Base-by-base conservation (phyloP, 1,284 basidiomycete species). In the Rhodotorula sp. region DNA sequence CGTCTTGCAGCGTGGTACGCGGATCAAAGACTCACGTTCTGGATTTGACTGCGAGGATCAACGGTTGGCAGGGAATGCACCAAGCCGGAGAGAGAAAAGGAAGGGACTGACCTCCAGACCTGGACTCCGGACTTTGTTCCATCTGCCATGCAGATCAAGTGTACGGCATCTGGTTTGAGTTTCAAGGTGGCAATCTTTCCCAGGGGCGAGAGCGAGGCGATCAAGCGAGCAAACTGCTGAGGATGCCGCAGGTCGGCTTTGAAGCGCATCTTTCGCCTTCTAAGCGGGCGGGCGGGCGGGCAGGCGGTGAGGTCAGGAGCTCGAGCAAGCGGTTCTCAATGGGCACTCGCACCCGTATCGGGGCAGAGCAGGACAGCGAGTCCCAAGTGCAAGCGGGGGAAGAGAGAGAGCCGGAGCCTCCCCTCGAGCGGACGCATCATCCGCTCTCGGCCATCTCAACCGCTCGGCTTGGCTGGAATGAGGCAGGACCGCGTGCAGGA, bases 21-120 rank as follows among this genome's bases (percentile, higher is more conserved):
- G 49, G 43, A 43, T 23, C 14, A 34, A 34, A 18, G 59, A 39
- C 73, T 43, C 14, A 75, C 74, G 29, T 65, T 54, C 31, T 69
- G 64, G 43, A 75, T 73, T 20, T 71, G 70, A 29, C 71, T 71
- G 34, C 34, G 34, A 34, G 34, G 5, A 34, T 34, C 34, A 34
- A 34, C 34, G 34, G 34, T 34, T 6, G 7, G 34, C 34, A 34
- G 10, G 5, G 20, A 21, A 5, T 1, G 6, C 4, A 20, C 47
- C 0, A n/a, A 39, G 4, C 20, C 5, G 8, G n/a, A 15, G 23
- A 4, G 20, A 6, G 10, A 1, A 18, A 21, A n/a, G n/a, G n/a
- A n/a, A n/a, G 10, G 20, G 46, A 76, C 79, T 67, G 70, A 80
- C 74, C 79, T 78, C 80, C 79, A 81, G 54, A 81, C 80, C 70